A percentile compares a stretch with the other conserved stretches of the same genome.
Conservation (phyloP, 345 rosid genomes). For the Gossypium sturtianum region DNA sequence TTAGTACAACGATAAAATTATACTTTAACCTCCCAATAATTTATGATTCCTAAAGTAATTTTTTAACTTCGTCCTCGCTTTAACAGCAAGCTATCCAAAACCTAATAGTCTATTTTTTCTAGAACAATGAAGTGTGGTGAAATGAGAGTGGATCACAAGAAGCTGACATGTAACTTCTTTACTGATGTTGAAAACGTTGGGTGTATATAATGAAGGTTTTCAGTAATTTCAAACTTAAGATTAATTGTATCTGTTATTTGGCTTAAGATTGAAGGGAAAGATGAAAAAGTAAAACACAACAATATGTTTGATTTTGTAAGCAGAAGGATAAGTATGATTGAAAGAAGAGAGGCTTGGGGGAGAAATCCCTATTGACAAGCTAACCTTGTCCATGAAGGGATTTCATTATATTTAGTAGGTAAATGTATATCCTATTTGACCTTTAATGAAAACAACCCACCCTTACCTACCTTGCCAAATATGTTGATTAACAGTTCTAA, state of each 20-base stretch:
- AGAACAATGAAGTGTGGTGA: neutral
- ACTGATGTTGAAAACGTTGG: slow-evolving; percentile 10
- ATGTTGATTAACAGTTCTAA: slow-evolving; percentile 4
- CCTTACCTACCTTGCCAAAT: slow-evolving; percentile 48
- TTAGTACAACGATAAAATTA: too few relatives aligned
- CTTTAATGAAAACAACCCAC: slow-evolving; percentile 27
- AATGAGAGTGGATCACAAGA: neutral
- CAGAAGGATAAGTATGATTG: neutral
- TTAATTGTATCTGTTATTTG: slow-evolving; percentile 4
- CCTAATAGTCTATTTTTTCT: slow-evolving; percentile 2
- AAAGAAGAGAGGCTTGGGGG: neutral
- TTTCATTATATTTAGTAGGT: slow-evolving; percentile 25
- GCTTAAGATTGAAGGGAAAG: neutral
- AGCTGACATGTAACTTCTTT: neutral
- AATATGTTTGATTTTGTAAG: neutral
- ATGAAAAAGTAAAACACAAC: neutral
- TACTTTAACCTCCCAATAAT: too few relatives aligned
- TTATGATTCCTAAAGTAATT: too few relatives aligned
- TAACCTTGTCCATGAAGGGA: slow-evolving; percentile 16
- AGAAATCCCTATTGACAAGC: slow-evolving; percentile 21
- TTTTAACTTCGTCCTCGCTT: too few relatives aligned
- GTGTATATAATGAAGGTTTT: neutral
- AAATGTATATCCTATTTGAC: slow-evolving; percentile 24
- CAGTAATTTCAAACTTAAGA: neutral
- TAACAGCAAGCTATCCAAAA: slow-evolving; percentile 1